Conservation (phyloP, 2,329 filamentous ascomycete species). For the Botrytis paeoniae region DNA sequence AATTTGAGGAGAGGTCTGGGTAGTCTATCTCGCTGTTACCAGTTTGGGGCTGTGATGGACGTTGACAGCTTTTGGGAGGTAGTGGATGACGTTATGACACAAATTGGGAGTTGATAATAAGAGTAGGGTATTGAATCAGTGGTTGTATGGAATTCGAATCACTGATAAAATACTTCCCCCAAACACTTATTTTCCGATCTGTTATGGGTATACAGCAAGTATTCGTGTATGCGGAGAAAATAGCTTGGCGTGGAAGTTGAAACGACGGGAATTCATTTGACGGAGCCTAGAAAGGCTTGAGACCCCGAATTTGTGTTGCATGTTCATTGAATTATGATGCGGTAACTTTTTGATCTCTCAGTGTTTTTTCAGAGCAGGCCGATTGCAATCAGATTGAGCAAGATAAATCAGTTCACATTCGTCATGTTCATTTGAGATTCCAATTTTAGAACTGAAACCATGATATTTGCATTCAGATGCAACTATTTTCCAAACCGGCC, state of each 20-base stretch:
- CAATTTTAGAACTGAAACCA: not conserved
- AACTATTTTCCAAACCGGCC: too few relatives aligned
- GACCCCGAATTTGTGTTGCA: too few relatives aligned
- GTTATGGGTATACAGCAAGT: not conserved
- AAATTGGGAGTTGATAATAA: not conserved
- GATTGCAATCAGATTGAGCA: not conserved
- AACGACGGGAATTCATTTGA: not conserved
- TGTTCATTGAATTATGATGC: not conserved
- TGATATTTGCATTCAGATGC: not conserved
- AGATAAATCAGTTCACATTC: not conserved
- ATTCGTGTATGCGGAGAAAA: fast-evolving
- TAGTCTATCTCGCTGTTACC: constrained; percentile 29
- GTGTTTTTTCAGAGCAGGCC: not conserved
- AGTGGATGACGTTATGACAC: constrained; percentile 23
- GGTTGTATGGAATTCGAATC: not conserved
- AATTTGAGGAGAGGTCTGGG: constrained; percentile 28
- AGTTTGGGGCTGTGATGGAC: constrained; percentile 35
- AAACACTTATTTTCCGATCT: not conserved
- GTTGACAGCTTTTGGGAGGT: constrained; percentile 31
- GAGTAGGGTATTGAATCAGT: not conserved
- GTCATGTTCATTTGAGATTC: not conserved
- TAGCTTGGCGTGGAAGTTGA: not conserved
- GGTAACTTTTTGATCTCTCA: not conserved
- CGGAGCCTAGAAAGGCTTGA: not conserved
- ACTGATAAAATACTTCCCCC: fast-evolving